phyloP scores from a whole-genome alignment of 2,329 filamentous ascomycete genomes.

The Chaetothyriales sp. region DNA sequence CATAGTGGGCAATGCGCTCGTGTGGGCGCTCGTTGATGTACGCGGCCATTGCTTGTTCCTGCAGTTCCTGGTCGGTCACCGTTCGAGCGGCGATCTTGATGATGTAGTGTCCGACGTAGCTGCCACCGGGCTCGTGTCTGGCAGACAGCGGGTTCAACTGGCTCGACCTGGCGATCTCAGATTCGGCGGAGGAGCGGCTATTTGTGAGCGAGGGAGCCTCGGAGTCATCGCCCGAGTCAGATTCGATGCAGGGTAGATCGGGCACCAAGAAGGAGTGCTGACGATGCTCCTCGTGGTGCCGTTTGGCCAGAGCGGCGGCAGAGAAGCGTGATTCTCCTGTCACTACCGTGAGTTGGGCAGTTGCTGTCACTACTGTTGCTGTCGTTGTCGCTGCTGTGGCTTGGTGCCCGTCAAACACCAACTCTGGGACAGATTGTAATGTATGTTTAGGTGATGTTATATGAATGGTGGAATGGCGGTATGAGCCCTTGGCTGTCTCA shows the following conservation, averaged over 20 bases:
- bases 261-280: constrained; percentile 47
- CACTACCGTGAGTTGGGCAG: constrained; percentile 9
- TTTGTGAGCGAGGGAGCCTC: constrained; percentile 31
- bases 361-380: constrained; percentile 5
- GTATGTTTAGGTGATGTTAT: neutral
- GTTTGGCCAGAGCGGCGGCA: constrained; percentile 26
- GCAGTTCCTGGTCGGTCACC: constrained; percentile 57
- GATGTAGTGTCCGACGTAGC: constrained; percentile 54
- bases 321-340: constrained; percentile 30
- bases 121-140: constrained; percentile 31
- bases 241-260: constrained; percentile 46
- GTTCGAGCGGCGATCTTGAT: constrained; percentile 66
- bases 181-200: constrained; percentile 21
- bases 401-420: neutral
- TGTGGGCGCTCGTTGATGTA: constrained; percentile 35
- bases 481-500: constrained; percentile 59
- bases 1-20: constrained; percentile 33
- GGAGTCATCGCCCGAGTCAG: constrained; percentile 38
- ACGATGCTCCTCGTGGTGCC: constrained; percentile 22
- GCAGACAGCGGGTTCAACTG: neutral
- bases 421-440: neutral
- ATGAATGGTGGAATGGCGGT: constrained; percentile 33
- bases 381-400: neutral
- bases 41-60: constrained; percentile 42
- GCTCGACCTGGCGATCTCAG: constrained; percentile 21